Evolutionary conservation across 306 rosid species (phyloP).

Genomic region (Hippophae rhamnoides): DNA sequence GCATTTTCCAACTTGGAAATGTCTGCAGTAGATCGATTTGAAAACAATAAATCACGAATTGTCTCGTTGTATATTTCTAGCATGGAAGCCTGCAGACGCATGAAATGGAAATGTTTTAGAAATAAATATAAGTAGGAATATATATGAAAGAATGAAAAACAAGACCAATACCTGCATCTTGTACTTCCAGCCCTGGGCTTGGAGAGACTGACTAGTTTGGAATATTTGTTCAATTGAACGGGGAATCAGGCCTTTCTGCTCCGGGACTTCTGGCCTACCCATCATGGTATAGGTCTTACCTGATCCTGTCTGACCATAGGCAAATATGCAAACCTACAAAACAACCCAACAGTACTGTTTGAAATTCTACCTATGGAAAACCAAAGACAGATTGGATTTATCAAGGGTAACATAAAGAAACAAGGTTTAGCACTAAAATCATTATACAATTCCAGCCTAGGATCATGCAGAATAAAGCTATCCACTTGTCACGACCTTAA

Average conservation of each 20-base stretch:
- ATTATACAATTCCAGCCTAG: no score
- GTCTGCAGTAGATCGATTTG: conserved; percentile 53
- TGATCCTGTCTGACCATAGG: conserved; percentile 95
- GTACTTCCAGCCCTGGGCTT: conserved; percentile 81
- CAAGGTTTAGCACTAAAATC: no score
- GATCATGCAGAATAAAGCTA: no score
- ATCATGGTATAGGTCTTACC: conserved; percentile 94
- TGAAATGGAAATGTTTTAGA: background rate
- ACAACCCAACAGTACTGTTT: conserved; percentile 15
- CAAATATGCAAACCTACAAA: conserved; percentile 89
- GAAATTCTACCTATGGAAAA: background rate
- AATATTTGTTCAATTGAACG: conserved; percentile 88
- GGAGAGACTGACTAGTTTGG: conserved; percentile 65
- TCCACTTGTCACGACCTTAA: no score
- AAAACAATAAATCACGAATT: conserved; percentile 67
- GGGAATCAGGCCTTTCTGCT: conserved; percentile 81
- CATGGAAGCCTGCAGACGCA: conserved; percentile 57
- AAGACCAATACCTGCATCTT: conserved; percentile 61
- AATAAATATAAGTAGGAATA: conserved; percentile 4
- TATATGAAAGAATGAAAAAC: background rate
- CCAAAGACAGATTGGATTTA: background rate
- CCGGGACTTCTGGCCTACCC: conserved; percentile 75
- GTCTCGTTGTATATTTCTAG: conserved; percentile 88
- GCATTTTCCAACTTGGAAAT: conserved; percentile 39
- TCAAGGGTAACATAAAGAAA: background rate